A percentile compares a stretch with the other conserved stretches of the same genome.
These are phyloP conservation scores for Daedaleopsis nitida DNA, from an alignment of 768 basidiomycete species.

Conservation along the genomic window DNA sequence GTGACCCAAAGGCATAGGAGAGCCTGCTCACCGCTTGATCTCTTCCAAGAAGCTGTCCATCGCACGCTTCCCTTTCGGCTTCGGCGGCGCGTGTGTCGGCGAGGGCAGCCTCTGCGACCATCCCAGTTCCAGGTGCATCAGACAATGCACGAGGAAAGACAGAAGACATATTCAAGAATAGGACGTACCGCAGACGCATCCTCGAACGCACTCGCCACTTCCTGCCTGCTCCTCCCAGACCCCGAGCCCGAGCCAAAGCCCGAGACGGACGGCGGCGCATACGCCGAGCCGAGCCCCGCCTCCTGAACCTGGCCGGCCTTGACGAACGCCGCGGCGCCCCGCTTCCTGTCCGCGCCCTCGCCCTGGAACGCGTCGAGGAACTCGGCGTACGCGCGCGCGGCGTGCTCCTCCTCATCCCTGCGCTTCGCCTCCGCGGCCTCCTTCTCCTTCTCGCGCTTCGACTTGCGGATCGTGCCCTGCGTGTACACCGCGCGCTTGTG, in stretches of 20 bases:
- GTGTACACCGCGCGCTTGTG: conserved; percentile 85
- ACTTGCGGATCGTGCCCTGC: conserved; percentile 86
- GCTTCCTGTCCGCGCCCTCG: conserved; percentile 54
- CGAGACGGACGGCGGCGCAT: conserved; percentile 31
- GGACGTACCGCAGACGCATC: conserved; percentile 35
- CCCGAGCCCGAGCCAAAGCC: too few relatives aligned
- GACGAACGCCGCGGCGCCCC: conserved; percentile 60
- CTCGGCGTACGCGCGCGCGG: conserved; percentile 79
- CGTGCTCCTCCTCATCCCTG: conserved; percentile 78
- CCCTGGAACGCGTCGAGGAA: conserved; percentile 86
- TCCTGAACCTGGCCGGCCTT: conserved; percentile 47
- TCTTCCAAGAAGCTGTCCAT: conserved; percentile 98
- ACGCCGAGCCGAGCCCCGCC: conserved; percentile 41
- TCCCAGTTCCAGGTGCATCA: neutral
- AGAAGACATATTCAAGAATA: conserved; percentile 2
- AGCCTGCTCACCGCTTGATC: conserved; percentile 72
- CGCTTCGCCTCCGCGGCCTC: conserved; percentile 92
- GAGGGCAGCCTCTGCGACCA: conserved; percentile 51
- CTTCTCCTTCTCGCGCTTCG: conserved; percentile 87
- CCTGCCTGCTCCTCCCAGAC: conserved; percentile 28
- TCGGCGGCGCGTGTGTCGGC: conserved; percentile 54
- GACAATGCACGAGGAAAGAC: neutral
- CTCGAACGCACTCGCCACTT: conserved; percentile 34
- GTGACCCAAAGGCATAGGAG: neutral
- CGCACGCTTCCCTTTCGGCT: conserved; percentile 90